Evolutionary conservation across 1,139 yeast species (phyloP).

Genomic region (Blastobotrys aristatus): DNA sequence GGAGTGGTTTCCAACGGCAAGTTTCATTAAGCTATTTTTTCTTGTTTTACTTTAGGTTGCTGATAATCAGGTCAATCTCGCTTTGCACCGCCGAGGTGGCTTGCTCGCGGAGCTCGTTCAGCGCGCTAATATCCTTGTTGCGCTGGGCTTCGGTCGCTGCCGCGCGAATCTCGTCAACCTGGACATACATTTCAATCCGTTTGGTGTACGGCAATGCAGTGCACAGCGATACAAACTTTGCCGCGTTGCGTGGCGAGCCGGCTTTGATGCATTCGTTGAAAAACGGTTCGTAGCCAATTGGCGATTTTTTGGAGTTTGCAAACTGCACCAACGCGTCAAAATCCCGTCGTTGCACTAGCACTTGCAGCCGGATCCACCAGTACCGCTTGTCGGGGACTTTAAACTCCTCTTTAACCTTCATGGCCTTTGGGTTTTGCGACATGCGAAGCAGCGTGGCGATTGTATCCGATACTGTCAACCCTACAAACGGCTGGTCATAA

Average conservation of each 20-base stretch:
- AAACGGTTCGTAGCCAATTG: conserved; percentile 69
- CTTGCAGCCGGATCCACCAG: conserved; percentile 57
- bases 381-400: conserved; percentile 58
- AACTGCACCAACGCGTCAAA: conserved; percentile 58
- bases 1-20: conserved; percentile 47
- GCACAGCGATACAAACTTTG: conserved; percentile 38
- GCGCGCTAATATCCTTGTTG: conserved; percentile 46
- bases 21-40: conserved; percentile 22
- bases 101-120: conserved; percentile 37
- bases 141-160: conserved; percentile 61
- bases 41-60: conserved; percentile 18
- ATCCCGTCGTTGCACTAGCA: conserved; percentile 47
- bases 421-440: conserved; percentile 57
- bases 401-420: conserved; percentile 54
- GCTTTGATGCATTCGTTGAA: conserved; percentile 48
- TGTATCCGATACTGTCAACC: conserved; percentile 52
- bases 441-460: conserved; percentile 49
- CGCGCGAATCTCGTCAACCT: conserved; percentile 48
- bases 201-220: conserved; percentile 35
- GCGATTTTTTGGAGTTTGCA: conserved; percentile 50
- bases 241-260: conserved; percentile 45
- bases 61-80: conserved; percentile 24
- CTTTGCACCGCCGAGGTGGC: conserved; percentile 33
- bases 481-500: conserved; percentile 48
- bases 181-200: conserved; percentile 47